Evolutionary conservation across 495 filamentous ascomycete genomes (phyloP).

Genomic region (Trichoderma virens): DNA sequence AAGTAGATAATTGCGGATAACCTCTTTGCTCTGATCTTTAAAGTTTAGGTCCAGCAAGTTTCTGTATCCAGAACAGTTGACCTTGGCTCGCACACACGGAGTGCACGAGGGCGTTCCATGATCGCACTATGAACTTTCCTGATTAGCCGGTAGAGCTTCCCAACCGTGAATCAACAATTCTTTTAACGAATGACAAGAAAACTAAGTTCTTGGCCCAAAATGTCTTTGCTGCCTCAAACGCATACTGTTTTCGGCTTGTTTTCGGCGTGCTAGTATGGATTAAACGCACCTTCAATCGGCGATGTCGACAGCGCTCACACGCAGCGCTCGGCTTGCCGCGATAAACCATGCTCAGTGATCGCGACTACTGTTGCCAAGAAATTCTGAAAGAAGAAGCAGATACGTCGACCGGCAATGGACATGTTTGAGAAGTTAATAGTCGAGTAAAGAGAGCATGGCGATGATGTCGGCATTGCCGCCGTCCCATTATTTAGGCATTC

Average conservation of each 20-base stretch:
- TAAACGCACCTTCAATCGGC: neutral
- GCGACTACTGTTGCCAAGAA: neutral
- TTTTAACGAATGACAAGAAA: neutral
- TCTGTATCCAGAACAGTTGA: neutral
- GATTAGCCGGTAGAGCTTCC: neutral
- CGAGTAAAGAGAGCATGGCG: neutral
- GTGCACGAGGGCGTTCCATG: neutral
- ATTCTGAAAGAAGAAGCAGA: neutral
- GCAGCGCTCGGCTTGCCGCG: neutral
- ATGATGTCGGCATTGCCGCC: neutral
- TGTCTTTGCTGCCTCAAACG: neutral
- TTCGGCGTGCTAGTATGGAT: no score
- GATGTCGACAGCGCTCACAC: neutral
- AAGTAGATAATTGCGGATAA: neutral
- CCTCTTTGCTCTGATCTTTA: neutral
- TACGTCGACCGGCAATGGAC: neutral
- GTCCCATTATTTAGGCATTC: neutral
- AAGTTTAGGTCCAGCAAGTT: neutral
- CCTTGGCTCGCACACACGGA: neutral
- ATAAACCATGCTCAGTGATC: neutral
- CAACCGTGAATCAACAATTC: neutral
- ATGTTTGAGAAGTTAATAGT: neutral
- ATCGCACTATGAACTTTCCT: neutral
- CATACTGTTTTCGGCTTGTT: neutral
- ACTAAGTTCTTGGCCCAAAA: neutral